A percentile compares a stretch with the other conserved stretches of the same genome.
phyloP scores from a whole-genome alignment of 352 stramenopile genomes.

The Aphanomyces cochlioides region DNA sequence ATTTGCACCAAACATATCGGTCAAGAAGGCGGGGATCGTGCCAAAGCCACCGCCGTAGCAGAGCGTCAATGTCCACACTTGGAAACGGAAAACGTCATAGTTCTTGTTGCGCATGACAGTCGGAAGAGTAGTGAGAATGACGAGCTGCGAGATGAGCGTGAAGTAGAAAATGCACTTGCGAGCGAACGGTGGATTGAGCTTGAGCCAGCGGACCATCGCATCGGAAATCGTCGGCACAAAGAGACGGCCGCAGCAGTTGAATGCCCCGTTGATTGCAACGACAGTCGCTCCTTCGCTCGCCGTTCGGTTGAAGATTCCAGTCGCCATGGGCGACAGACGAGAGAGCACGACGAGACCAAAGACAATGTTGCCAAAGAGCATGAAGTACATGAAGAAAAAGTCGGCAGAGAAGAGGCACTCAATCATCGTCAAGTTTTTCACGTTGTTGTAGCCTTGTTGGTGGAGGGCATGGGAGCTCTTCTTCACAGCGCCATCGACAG shows the following conservation, averaged over 20 bases:
- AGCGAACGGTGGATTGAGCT: constrained; percentile 44
- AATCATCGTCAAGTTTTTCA: constrained; percentile 3
- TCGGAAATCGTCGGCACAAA: constrained; percentile 45
- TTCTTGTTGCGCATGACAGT: constrained; percentile 51
- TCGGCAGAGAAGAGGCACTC: constrained; percentile 15
- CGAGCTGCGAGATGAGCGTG: constrained; percentile 50
- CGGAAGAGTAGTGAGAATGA: constrained; percentile 60
- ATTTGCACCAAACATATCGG: constrained; percentile 34
- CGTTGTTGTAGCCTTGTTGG: neutral
- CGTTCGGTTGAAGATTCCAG: constrained; percentile 46
- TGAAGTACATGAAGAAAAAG: constrained; percentile 22
- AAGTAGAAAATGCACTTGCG: constrained; percentile 53
- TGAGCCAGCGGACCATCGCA: constrained; percentile 41
- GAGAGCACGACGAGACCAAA: constrained; percentile 22
- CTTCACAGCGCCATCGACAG: neutral
- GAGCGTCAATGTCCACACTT: constrained; percentile 60
- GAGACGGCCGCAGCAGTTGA: constrained; percentile 54
- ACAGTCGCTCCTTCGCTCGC: constrained; percentile 39
- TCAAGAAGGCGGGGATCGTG: constrained; percentile 31
- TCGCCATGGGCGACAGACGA: constrained; percentile 39
- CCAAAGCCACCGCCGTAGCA: constrained; percentile 33
- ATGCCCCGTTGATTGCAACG: constrained; percentile 49
- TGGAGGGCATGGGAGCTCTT: neutral
- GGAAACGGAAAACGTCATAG: constrained; percentile 51
- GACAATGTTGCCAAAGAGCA: constrained; percentile 26